Evolutionary conservation across 352 stramenopile species (phyloP).

Genomic region (Globisporangium nagaii): DNA sequence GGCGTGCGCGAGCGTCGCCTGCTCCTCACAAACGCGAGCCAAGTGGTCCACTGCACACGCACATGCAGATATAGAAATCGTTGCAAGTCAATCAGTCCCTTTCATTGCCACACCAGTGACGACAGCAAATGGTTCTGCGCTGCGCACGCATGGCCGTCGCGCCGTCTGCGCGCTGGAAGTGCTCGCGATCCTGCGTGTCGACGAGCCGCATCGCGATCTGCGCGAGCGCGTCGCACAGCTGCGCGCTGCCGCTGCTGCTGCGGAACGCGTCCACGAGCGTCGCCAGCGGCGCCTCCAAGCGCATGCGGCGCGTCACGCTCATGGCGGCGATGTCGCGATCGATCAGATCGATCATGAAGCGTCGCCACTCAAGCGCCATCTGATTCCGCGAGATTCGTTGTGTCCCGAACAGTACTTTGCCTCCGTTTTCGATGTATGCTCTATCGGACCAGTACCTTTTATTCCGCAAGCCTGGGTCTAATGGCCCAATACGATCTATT

Average conservation of each 20-base stretch:
- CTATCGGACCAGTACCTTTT: neutral
- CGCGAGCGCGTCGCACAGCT: slow-evolving; percentile 37
- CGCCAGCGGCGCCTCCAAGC: slow-evolving; percentile 24
- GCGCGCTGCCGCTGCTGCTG: slow-evolving; percentile 14
- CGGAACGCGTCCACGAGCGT: slow-evolving; percentile 45
- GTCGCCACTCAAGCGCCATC: neutral
- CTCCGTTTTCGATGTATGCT: neutral
- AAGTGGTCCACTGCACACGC: slow-evolving; percentile 49
- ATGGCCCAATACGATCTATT: neutral
- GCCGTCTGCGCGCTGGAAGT: slow-evolving; percentile 52
- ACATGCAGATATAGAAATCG: neutral
- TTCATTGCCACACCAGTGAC: neutral
- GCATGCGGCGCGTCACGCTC: slow-evolving; percentile 11
- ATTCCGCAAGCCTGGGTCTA: neutral
- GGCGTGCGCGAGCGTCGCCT: slow-evolving; percentile 28
- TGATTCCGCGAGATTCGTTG: neutral
- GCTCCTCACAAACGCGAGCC: slow-evolving; percentile 42
- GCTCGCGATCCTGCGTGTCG: slow-evolving; percentile 39
- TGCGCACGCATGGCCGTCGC: slow-evolving; percentile 38
- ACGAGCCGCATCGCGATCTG: slow-evolving; percentile 55
- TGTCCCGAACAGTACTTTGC: neutral
- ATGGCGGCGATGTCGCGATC: no score
- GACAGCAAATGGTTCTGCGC: neutral
- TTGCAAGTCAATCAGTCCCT: neutral
- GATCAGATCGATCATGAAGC: neutral